phyloP scores from a whole-genome alignment of 345 rosid species.

The Arabis hirsuta region DNA sequence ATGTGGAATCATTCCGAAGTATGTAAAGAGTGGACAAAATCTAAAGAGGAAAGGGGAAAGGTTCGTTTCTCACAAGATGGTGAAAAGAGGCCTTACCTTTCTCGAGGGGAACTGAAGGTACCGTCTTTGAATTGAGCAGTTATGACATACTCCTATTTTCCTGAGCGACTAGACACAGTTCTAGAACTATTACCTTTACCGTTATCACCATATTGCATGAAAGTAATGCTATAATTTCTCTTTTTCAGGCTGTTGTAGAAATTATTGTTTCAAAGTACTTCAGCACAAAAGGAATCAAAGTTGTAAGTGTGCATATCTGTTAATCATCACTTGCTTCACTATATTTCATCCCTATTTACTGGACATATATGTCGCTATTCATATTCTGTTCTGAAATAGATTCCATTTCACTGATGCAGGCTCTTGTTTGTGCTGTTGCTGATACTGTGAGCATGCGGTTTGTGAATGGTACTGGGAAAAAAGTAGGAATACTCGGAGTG shows the following conservation, averaged over 20 bases:
- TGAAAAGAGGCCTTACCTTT: conserved; percentile 69
- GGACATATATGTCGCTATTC: neutral
- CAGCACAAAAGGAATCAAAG: conserved; percentile 64
- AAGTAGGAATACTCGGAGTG: conserved; percentile 78
- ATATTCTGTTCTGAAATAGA: conserved; percentile 4
- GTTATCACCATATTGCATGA: conserved; percentile 17
- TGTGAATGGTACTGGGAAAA: conserved; percentile 61
- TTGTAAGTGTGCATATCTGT: conserved; percentile 59
- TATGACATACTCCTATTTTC: neutral
- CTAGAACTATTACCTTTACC: neutral
- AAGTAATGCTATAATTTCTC: conserved; percentile 10
- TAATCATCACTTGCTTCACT: conserved; percentile 19
- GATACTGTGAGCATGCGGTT: conserved; percentile 87
- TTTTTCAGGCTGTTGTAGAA: conserved; percentile 77
- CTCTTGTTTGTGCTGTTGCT: conserved; percentile 78
- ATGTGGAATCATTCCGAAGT: conserved; percentile 81
- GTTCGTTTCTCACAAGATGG: conserved; percentile 78
- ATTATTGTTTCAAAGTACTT: conserved; percentile 77
- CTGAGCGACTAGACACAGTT: conserved; percentile 3
- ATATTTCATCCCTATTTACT: neutral
- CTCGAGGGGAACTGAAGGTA: conserved; percentile 84
- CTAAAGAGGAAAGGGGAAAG: conserved; percentile 68
- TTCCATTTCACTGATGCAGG: conserved; percentile 46
- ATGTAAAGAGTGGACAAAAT: conserved; percentile 76
- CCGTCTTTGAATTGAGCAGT: conserved; percentile 16